phyloP scores from a whole-genome alignment of 1,284 basidiomycete species.

The Leccinum griseonigrum region DNA sequence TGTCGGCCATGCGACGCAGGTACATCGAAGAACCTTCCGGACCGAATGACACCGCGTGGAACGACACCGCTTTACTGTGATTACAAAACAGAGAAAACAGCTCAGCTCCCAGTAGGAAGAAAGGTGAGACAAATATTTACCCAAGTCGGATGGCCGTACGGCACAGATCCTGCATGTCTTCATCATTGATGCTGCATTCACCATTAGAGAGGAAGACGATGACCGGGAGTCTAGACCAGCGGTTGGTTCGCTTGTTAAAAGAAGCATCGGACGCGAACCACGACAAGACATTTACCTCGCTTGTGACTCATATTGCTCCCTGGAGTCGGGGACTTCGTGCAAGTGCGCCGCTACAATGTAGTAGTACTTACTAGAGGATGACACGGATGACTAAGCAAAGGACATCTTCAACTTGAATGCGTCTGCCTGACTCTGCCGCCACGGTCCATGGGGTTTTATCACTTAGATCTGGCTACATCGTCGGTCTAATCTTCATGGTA shows the following conservation, averaged over 20 bases:
- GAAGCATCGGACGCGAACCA: background rate
- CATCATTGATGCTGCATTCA: constrained; percentile 43
- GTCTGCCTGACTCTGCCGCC: too few relatives aligned
- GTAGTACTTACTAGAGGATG: too few relatives aligned
- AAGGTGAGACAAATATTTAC: constrained; percentile 29
- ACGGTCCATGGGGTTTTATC: constrained; percentile 63
- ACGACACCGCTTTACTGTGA: constrained; percentile 52
- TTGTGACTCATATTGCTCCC: too few relatives aligned
- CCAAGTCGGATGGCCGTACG: constrained; percentile 46
- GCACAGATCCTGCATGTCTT: constrained; percentile 45
- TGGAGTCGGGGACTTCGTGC: too few relatives aligned
- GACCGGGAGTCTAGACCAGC: constrained; percentile 46
- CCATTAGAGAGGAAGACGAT: constrained; percentile 67
- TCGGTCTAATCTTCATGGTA: constrained; percentile 65
- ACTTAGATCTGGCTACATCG: constrained; percentile 60
- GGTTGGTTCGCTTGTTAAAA: background rate
- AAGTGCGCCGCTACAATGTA: too few relatives aligned
- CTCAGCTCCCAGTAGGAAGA: background rate
- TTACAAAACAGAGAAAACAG: background rate
- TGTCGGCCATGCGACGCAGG: constrained; percentile 51
- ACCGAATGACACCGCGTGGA: constrained; percentile 61
- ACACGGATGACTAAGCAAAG: too few relatives aligned
- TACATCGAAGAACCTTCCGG: constrained; percentile 30
- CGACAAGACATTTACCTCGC: background rate
- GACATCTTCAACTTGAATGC: too few relatives aligned